Evolutionary conservation across 768 basidiomycete species (phyloP).

Genomic region (Gloeostereum incarnatum): DNA sequence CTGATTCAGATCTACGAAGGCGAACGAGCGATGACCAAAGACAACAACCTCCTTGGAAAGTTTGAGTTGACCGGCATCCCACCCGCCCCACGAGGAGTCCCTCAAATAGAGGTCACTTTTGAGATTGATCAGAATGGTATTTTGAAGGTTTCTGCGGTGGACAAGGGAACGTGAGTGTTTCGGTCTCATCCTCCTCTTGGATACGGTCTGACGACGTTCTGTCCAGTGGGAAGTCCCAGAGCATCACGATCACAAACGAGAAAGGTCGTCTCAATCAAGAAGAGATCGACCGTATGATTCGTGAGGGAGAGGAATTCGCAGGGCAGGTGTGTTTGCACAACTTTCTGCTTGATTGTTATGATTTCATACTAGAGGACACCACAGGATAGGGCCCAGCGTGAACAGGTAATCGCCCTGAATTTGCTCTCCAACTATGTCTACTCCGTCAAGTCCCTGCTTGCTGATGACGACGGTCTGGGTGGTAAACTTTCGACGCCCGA

Average conservation of each 20-base stretch:
- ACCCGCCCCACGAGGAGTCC: conserved; percentile 91
- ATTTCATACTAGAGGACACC: conserved; percentile 32
- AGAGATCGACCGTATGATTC: conserved; percentile 93
- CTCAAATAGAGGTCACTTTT: conserved; percentile 95
- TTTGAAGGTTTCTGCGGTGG: conserved; percentile 85
- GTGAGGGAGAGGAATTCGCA: conserved; percentile 86
- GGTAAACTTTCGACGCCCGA: conserved; percentile 52
- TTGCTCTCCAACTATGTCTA: conserved; percentile 52
- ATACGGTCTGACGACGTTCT: not conserved
- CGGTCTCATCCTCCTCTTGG: not conserved
- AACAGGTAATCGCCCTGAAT: conserved; percentile 56
- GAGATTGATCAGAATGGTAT: conserved; percentile 94
- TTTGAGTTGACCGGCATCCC: conserved; percentile 91
- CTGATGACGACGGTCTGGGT: conserved; percentile 66
- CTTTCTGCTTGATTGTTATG: not conserved
- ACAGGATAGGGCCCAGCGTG: conserved; percentile 34
- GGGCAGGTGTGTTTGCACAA: conserved; percentile 10
- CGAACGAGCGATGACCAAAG: conserved; percentile 93
- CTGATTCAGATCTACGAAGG: conserved; percentile 97
- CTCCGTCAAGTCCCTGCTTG: conserved; percentile 59
- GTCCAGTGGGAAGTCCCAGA: conserved; percentile 68
- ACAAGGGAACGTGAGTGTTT: conserved; percentile 79
- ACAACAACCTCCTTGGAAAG: conserved; percentile 96
- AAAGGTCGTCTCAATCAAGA: conserved; percentile 84
- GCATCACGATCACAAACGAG: conserved; percentile 92